These are phyloP conservation scores for Mucor piriformis DNA, from an alignment of 371 early-diverging fungal genomes.

Conservation along the genomic window DNA sequence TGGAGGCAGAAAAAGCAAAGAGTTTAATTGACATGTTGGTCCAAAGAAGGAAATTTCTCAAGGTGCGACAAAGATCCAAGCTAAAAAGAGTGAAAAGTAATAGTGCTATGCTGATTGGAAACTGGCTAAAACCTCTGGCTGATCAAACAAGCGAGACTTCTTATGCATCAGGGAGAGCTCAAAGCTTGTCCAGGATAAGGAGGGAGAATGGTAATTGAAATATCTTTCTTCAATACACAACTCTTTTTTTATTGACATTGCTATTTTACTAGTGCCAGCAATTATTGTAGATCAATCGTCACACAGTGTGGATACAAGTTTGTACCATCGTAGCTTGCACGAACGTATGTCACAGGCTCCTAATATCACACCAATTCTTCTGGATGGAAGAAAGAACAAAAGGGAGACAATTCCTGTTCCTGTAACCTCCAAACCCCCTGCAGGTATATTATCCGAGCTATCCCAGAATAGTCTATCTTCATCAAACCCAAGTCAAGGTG, in stretches of 20 bases:
- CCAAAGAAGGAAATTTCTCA: slow-evolving; percentile 25
- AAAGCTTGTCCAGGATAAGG: neutral
- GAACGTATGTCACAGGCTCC: neutral
- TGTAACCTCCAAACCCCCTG: too few species aligned
- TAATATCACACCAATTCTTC: neutral
- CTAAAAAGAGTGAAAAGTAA: neutral
- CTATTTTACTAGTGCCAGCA: neutral
- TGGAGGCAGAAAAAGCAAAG: slow-evolving; percentile 26
- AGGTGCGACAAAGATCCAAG: slow-evolving; percentile 11
- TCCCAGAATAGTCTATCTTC: neutral
- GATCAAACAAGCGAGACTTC: neutral
- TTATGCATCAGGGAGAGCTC: too few species aligned
- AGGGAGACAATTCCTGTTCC: too few species aligned
- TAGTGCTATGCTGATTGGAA: neutral
- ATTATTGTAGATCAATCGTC: neutral
- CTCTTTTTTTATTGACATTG: neutral
- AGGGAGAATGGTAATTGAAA: neutral
- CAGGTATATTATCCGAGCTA: too few species aligned
- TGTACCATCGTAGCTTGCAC: neutral
- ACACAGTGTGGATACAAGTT: neutral
- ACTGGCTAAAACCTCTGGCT: neutral
- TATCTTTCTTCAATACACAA: neutral
- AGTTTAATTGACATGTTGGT: slow-evolving; percentile 34
- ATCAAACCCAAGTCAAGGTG: neutral
- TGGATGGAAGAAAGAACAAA: too few species aligned